Conservation (phyloP, 257 asterid species). For the Gentiana macrophylla region DNA sequence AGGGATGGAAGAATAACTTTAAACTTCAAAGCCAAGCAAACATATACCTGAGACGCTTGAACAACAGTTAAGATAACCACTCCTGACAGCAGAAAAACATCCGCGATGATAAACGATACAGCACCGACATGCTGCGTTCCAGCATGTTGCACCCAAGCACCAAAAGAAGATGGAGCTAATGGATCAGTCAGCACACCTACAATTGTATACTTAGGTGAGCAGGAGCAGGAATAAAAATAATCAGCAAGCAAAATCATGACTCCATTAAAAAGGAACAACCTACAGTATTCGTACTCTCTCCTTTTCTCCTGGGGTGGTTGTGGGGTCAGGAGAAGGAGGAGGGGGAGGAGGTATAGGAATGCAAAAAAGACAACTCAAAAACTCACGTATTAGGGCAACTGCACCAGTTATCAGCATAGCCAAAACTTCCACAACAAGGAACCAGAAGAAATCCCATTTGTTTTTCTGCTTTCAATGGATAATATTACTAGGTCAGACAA, state of each 20-base stretch:
- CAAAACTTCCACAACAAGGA: conserved; percentile 70
- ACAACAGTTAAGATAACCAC: conserved; percentile 77
- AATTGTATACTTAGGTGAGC: conserved; percentile 6
- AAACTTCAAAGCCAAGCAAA: too few relatives aligned
- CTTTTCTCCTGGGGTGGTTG: too few relatives aligned
- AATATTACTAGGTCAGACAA: conserved; percentile 2
- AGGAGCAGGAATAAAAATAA: neutral
- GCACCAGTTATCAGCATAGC: conserved; percentile 85
- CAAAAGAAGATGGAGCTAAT: conserved; percentile 71
- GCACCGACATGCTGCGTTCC: conserved; percentile 73
- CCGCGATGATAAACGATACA: conserved; percentile 58
- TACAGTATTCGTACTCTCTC: too few relatives aligned
- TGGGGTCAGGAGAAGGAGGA: too few relatives aligned
- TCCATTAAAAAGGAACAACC: neutral
- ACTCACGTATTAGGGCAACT: conserved; percentile 80
- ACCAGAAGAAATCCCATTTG: conserved; percentile 94
- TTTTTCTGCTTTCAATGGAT: conserved; percentile 58
- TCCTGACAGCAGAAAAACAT: conserved; percentile 57
- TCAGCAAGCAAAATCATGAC: neutral
- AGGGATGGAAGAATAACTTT: too few relatives aligned
- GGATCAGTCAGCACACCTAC: conserved; percentile 96
- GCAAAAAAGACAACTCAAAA: neutral
- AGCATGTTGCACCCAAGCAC: conserved; percentile 77
- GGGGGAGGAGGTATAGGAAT: neutral
- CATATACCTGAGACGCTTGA: conserved; percentile 87